Evolutionary conservation across 2,329 filamentous ascomycete genomes (phyloP).

Genomic region (Fusarium floridanum): DNA sequence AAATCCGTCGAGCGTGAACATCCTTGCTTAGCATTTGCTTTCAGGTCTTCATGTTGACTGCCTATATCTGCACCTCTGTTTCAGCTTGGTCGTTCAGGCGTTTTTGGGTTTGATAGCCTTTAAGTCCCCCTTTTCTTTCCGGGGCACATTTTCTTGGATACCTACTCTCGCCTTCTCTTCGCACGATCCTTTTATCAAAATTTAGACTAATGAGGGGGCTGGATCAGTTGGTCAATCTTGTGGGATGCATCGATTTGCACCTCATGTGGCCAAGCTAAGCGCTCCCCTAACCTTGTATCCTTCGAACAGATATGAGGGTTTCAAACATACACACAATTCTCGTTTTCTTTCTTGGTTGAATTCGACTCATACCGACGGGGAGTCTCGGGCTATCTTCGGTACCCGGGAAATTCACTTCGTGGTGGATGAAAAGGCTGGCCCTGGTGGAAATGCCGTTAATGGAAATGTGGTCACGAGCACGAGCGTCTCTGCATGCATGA

Average conservation of each 20-base stretch:
- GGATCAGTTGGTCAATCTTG: constrained; percentile 13
- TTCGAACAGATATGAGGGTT: constrained; percentile 7
- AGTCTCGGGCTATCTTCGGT: constrained; percentile 1
- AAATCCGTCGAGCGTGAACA: constrained; percentile 15
- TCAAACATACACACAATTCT: constrained; percentile 19
- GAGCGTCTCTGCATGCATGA: constrained; percentile 14
- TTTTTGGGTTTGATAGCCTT: constrained; percentile 15
- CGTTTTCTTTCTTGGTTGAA: neutral
- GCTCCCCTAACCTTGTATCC: constrained; percentile 7
- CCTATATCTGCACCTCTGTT: constrained; percentile 3
- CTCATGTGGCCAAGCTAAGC: neutral
- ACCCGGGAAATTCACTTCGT: neutral
- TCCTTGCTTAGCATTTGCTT: constrained; percentile 3
- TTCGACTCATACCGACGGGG: neutral
- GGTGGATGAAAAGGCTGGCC: constrained; percentile 1
- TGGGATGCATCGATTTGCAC: constrained; percentile 13
- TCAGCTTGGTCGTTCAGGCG: constrained; percentile 6
- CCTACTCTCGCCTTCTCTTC: constrained; percentile 19
- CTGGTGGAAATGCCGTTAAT: neutral
- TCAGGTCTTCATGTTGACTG: constrained; percentile 2
- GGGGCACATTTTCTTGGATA: constrained; percentile 18
- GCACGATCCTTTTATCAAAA: constrained; percentile 23
- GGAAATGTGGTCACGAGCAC: constrained; percentile 15
- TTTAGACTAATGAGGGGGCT: constrained; percentile 27
- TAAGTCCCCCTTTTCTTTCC: constrained; percentile 5